Base-by-base conservation (phyloP, 164 flowering plant species). In the Magnolia sinica region DNA sequence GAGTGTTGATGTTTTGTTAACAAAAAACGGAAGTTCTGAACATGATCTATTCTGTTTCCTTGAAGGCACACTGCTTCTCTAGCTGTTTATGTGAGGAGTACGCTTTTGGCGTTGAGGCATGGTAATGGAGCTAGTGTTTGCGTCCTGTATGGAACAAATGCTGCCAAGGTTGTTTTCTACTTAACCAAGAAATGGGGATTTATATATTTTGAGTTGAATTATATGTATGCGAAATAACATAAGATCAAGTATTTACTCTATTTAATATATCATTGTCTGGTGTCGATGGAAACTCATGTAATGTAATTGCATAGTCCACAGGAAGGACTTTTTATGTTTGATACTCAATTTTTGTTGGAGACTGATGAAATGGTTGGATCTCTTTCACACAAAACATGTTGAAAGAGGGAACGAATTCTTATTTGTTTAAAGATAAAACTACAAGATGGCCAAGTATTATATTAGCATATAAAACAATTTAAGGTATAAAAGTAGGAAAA, bases 11-110 rank as follows among this genome's bases (percentile, higher is more conserved):
- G 45, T 5, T 37, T 37, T 37, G 45, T 37, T 37, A 5, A 37
- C 45, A 37, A 37, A 37, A 37, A 37, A 37, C 7, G 45, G 45
- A 37, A 37, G 6, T 37, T 37, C 45, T 37, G 45, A 37, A 37
- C 4, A 37, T 23, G 61, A 16, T 11, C 61, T 55, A 11, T 55
- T 11, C 13, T 68, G 20, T 68, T 81, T 52, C 49, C 74, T 73
- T 73, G 4, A 72, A 94, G 98, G 87, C 98, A 94, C 68, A 87
- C 88, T 31, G 22, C 86, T 71, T 83, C 89, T 24, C 91, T 94
- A 78, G 79, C 92, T 10, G 76, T 78, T 50, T 91, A 86, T 78
- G 80, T 84, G 63, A 87, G 89, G 85, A 89, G 86, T 19, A 74
- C 23, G 70, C 89, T 94, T 64, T 78, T 82, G 86, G 76, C 78